Percentiles rank a stretch among this genome's conserved stretches.
Conservation (phyloP, 2,329 filamentous ascomycete genomes). For the Aschersonia sp. region DNA sequence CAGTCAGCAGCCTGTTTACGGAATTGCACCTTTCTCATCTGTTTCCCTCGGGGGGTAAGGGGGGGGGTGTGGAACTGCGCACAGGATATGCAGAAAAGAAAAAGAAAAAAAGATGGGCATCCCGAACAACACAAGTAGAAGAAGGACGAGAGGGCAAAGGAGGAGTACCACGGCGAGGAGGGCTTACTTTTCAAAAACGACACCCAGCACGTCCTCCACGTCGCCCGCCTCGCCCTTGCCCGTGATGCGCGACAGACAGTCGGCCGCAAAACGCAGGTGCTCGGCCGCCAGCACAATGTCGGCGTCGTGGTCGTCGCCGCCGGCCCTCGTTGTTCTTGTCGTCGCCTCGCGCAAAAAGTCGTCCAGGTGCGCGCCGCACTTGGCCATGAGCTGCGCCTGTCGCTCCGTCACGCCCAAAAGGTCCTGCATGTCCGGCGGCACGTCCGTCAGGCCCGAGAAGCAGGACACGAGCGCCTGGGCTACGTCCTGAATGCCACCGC, state of each 20-base stretch:
- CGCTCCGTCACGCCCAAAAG: slow-evolving; percentile 83
- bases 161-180: slow-evolving; percentile 1
- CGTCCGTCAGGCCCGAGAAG: slow-evolving; percentile 57
- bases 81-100: too few relatives aligned
- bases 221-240: slow-evolving; percentile 74
- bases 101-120: too few relatives aligned
- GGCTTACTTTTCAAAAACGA: slow-evolving; percentile 91
- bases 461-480: slow-evolving; percentile 49
- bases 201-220: slow-evolving; percentile 88
- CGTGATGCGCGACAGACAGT: slow-evolving; percentile 72
- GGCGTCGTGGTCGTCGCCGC: slow-evolving; percentile 28
- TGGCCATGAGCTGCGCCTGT: slow-evolving; percentile 65
- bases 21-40: too few relatives aligned
- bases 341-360: slow-evolving; percentile 53
- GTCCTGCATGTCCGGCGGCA: slow-evolving; percentile 62
- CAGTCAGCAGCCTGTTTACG: too few relatives aligned
- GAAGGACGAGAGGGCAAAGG: too few relatives aligned
- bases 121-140: too few relatives aligned
- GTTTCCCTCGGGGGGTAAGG: too few relatives aligned
- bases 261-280: slow-evolving; percentile 66
- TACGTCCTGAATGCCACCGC: slow-evolving; percentile 42
- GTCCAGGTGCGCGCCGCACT: slow-evolving; percentile 57
- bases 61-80: too few relatives aligned
- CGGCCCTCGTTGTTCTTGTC: slow-evolving; percentile 13
- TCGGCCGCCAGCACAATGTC: slow-evolving; percentile 89